Evolutionary conservation across 257 asterid genomes (phyloP).

Genomic region (Thymus mandschuricus): DNA sequence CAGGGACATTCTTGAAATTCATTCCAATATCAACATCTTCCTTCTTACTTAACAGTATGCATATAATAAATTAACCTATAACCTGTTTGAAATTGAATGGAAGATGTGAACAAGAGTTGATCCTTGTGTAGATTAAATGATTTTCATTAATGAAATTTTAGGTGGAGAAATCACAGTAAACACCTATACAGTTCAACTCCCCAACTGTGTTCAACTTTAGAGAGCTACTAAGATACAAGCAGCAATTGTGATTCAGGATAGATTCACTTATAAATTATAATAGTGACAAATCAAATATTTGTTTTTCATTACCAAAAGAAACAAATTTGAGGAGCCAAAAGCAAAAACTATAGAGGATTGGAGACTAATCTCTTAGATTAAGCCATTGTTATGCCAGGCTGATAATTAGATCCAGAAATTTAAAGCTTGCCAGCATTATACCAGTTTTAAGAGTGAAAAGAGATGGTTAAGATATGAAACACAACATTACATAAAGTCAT

Average conservation of each 20-base stretch:
- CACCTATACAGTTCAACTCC: not conserved
- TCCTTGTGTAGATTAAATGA: no score
- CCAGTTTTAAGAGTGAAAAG: not conserved
- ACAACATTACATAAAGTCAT: not conserved
- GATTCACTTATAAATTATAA: not conserved
- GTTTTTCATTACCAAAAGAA: constrained; percentile 1
- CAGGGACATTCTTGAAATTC: no score
- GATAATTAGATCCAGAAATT: not conserved
- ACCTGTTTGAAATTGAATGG: no score
- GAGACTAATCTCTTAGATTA: not conserved
- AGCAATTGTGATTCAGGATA: constrained; percentile 3
- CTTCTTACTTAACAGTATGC: no score
- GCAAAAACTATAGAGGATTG: not conserved
- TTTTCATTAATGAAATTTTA: no score
- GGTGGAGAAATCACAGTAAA: not conserved
- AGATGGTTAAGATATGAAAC: not conserved
- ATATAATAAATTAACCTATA: no score
- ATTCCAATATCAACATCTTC: no score
- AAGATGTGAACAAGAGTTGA: no score
- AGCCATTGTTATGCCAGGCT: not conserved
- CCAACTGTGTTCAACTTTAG: no score
- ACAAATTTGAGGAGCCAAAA: not conserved
- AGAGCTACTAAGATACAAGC: not conserved
- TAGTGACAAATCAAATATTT: not conserved
- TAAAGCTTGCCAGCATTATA: constrained; percentile 8